A percentile compares a stretch with the other conserved stretches of the same genome.
phyloP scores from a whole-genome alignment of 169 alveolate species.

The Cryptosporidium sp. region DNA sequence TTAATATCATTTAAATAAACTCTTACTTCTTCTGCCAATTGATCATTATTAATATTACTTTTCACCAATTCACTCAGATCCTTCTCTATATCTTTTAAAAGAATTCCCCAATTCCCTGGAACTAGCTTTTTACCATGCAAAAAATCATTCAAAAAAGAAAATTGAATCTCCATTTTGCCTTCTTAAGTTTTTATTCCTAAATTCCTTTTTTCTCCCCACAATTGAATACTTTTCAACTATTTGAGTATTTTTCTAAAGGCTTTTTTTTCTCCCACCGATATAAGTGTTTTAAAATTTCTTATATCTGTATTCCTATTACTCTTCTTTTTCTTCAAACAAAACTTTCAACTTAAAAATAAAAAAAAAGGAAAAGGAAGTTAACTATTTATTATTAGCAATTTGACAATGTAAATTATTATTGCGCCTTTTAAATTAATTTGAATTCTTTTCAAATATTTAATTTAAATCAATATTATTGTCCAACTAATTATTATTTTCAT shows the following conservation, averaged over 20 bases:
- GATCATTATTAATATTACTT: neutral
- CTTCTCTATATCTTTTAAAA: slow-evolving; percentile 10
- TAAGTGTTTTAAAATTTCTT: too few relatives aligned
- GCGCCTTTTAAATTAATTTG: neutral
- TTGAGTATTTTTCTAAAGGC: neutral
- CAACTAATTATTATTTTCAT: neutral
- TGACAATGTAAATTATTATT: neutral
- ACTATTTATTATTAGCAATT: too few relatives aligned
- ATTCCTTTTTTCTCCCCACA: neutral
- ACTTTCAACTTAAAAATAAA: too few relatives aligned
- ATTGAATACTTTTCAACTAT: neutral
- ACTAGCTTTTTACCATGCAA: slow-evolving; percentile 6
- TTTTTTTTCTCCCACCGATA: too few relatives aligned
- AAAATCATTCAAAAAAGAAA: slow-evolving; percentile 6
- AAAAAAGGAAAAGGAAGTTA: too few relatives aligned
- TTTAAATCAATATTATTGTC: too few relatives aligned
- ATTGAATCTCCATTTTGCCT: slow-evolving; percentile 28
- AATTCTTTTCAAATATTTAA: too few relatives aligned
- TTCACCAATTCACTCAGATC: neutral
- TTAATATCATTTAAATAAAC: neutral
- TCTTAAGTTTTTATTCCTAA: neutral
- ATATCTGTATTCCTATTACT: neutral
- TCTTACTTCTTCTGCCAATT: slow-evolving; percentile 6
- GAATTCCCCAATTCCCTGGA: slow-evolving; percentile 34
- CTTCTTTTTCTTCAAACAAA: neutral